These are phyloP conservation scores for Globisporangium uncinulatum DNA, from an alignment of 352 stramenopile species.

Conservation along the genomic window DNA sequence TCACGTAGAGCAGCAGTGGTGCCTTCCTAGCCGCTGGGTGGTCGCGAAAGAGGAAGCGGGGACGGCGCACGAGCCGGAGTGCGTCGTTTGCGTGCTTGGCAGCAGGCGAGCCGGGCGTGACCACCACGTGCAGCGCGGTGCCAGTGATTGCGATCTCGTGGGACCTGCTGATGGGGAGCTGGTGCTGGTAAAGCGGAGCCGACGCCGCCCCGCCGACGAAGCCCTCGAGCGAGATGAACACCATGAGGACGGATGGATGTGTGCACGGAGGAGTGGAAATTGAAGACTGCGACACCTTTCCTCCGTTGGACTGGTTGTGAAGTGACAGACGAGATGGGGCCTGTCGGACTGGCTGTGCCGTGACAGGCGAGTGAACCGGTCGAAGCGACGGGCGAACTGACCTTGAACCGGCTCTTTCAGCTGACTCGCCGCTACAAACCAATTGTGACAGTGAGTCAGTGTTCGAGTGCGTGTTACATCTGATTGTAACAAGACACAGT, in stretches of 20 bases:
- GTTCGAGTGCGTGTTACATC: too few species aligned
- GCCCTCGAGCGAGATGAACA: conserved; percentile 75
- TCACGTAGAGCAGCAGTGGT: conserved; percentile 72
- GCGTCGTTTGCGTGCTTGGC: conserved; percentile 25
- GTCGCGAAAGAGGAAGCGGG: conserved; percentile 8
- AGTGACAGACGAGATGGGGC: too few species aligned
- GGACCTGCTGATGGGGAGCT: conserved; percentile 9
- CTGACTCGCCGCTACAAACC: too few species aligned
- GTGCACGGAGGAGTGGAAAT: too few species aligned
- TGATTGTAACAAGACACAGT: too few species aligned
- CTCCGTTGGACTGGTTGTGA: too few species aligned
- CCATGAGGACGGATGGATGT: conserved; percentile 19
- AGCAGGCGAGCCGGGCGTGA: conserved; percentile 56
- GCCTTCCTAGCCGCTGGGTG: not conserved
- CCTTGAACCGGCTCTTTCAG: too few species aligned
- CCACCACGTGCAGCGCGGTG: conserved; percentile 41
- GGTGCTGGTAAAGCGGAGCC: conserved; percentile 3
- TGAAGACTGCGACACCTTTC: too few species aligned
- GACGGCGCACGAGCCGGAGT: not conserved
- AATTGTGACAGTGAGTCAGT: too few species aligned
- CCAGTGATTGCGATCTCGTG: conserved; percentile 9
- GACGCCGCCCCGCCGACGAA: conserved; percentile 27
- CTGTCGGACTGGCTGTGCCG: too few species aligned
- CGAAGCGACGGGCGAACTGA: too few species aligned
- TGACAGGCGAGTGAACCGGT: too few species aligned